These are phyloP conservation scores for Aspergillus sp. DNA, from an alignment of 2,329 filamentous ascomycete species.

Conservation along the genomic window DNA sequence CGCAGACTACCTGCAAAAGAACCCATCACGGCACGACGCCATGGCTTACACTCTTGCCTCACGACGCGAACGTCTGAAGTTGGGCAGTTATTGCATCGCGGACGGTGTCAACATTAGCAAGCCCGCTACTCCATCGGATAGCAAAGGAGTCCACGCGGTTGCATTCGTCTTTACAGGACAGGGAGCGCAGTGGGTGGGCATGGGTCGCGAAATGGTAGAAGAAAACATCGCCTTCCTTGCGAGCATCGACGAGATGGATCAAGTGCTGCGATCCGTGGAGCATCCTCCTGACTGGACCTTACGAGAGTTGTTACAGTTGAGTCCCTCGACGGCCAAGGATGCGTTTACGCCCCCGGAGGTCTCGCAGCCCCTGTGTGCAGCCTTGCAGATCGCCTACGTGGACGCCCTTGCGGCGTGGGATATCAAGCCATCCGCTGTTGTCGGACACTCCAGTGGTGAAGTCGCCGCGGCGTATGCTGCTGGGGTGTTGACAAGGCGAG, in stretches of 20 bases:
- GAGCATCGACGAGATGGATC: background rate
- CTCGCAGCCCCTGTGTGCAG: no score
- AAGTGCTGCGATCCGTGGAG: background rate
- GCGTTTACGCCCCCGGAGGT: no score
- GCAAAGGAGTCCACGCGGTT: background rate
- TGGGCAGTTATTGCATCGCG: constrained; percentile 1
- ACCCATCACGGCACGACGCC: background rate
- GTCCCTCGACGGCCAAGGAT: no score
- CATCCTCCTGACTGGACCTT: background rate
- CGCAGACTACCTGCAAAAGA: background rate
- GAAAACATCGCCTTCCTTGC: background rate
- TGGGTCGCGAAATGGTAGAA: constrained; percentile 11
- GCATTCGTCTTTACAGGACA: constrained; percentile 28
- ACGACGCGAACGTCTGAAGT: background rate
- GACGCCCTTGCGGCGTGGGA: no score
- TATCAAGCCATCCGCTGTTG: no score
- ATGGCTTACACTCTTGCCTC: constrained; percentile 9
- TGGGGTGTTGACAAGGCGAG: no score
- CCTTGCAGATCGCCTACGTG: no score
- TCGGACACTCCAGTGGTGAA: no score
- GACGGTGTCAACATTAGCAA: background rate
- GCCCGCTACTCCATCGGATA: background rate
- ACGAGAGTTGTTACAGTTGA: no score
- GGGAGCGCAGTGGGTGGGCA: constrained; percentile 22
- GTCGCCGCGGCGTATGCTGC: no score